Percentiles rank a stretch among this genome's conserved stretches.
Evolutionary conservation across 768 basidiomycete genomes (phyloP).

Genomic region (Dictyophora rubrovolvata): DNA sequence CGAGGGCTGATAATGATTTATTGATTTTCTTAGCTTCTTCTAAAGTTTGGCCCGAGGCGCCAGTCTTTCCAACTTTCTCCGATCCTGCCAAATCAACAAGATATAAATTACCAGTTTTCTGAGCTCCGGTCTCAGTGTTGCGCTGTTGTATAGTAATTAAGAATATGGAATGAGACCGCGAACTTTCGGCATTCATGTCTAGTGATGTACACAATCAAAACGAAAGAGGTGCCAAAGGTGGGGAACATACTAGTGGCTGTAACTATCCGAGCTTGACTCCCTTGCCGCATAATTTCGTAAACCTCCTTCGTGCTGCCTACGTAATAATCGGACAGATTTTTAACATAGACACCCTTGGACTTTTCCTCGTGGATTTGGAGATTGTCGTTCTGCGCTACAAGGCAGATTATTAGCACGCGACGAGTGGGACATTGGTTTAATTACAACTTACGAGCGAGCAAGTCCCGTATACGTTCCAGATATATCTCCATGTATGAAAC

Average conservation of each 20-base stretch:
- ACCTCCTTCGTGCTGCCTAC: slow-evolving; percentile 93
- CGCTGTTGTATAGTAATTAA: slow-evolving; percentile 94
- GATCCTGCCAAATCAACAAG: slow-evolving; percentile 97
- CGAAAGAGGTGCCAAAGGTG: not conserved
- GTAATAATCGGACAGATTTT: slow-evolving; percentile 95
- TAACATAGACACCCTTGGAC: slow-evolving; percentile 93
- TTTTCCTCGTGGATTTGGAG: slow-evolving; percentile 98
- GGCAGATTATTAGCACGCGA: not conserved
- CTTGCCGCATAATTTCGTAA: slow-evolving; percentile 98
- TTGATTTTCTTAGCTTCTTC: slow-evolving; percentile 99
- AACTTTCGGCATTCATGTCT: slow-evolving; percentile 99
- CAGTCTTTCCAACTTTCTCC: slow-evolving; percentile 99
- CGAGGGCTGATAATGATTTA: slow-evolving; percentile 92
- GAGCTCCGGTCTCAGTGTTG: slow-evolving; percentile 90
- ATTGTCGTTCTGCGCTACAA: slow-evolving; percentile 89
- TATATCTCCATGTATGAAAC: slow-evolving; percentile 99
- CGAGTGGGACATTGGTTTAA: not conserved
- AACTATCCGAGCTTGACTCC: slow-evolving; percentile 82
- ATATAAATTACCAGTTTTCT: slow-evolving; percentile 94
- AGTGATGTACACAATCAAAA: slow-evolving; percentile 3
- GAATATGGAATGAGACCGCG: slow-evolving; percentile 98
- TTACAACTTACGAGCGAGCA: slow-evolving; percentile 78
- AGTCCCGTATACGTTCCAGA: slow-evolving; percentile 88
- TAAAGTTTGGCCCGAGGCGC: slow-evolving; percentile 95
- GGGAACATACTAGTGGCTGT: slow-evolving; percentile 78